Conservation (phyloP, 1,284 basidiomycete species). For the Leucoagaricus sp. region DNA sequence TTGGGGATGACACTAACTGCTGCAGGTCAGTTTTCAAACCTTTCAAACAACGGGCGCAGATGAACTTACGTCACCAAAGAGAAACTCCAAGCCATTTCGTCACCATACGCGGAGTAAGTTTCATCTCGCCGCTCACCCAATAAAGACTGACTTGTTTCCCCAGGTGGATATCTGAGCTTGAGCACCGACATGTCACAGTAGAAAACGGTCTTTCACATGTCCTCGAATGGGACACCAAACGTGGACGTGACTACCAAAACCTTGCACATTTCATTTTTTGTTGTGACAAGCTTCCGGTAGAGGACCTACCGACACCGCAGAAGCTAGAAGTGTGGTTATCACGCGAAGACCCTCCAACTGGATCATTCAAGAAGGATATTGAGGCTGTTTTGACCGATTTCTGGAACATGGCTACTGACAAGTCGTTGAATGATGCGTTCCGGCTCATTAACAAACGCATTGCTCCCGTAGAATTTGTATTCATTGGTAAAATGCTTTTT, state of each 20-base stretch:
- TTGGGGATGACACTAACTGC: slow-evolving; percentile 70
- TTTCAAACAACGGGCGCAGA: neutral
- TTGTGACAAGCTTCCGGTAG: slow-evolving; percentile 51
- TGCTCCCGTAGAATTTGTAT: slow-evolving; percentile 75
- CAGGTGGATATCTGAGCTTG: slow-evolving; percentile 55
- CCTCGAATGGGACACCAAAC: slow-evolving; percentile 60
- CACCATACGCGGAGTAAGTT: slow-evolving; percentile 55
- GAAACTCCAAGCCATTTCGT: slow-evolving; percentile 70
- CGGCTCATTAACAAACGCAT: slow-evolving; percentile 54
- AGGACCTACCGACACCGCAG: slow-evolving; percentile 50
- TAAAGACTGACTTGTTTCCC: neutral
- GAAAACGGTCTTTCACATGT: slow-evolving; percentile 53
- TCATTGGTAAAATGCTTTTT: slow-evolving; percentile 51
- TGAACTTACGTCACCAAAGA: slow-evolving; percentile 38
- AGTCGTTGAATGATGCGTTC: slow-evolving; percentile 44
- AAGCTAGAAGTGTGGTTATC: slow-evolving; percentile 63
- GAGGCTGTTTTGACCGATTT: slow-evolving; percentile 52
- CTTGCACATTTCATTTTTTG: slow-evolving; percentile 66
- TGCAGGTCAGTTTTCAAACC: slow-evolving; percentile 50
- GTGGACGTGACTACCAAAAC: slow-evolving; percentile 71
- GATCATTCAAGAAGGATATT: slow-evolving; percentile 50
- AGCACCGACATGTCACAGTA: slow-evolving; percentile 47
- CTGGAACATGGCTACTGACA: slow-evolving; percentile 48
- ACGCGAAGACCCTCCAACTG: slow-evolving; percentile 42
- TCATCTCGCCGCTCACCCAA: neutral